These are phyloP conservation scores for Penicillium taxi DNA, from an alignment of 495 filamentous ascomycete species.

Conservation along the genomic window DNA sequence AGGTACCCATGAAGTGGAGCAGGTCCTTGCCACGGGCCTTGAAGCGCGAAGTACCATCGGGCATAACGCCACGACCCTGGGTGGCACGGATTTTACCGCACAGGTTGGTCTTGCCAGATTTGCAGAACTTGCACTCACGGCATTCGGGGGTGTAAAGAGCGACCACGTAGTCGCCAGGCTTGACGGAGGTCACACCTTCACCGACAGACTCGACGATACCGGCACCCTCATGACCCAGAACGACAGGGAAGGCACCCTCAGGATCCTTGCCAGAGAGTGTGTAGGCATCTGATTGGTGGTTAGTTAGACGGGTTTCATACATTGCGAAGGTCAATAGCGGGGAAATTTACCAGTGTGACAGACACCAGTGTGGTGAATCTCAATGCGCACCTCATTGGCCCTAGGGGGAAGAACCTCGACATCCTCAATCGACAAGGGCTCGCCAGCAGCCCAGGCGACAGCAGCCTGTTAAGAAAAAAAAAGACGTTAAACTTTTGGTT, in stretches of 20 bases:
- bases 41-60: conserved; percentile 94
- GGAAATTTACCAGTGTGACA: conserved; percentile 85
- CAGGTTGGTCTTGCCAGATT: conserved; percentile 97
- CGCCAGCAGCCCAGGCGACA: conserved; percentile 90
- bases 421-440: conserved; percentile 81
- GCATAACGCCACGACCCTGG: conserved; percentile 94
- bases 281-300: conserved; percentile 68
- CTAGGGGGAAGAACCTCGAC: conserved; percentile 88
- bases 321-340: neutral
- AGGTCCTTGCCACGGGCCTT: conserved; percentile 86
- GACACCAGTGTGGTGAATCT: conserved; percentile 95
- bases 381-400: conserved; percentile 91
- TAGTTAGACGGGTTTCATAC: neutral
- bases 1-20: conserved; percentile 98
- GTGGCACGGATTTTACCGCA: conserved; percentile 98
- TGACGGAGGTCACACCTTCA: conserved; percentile 89
- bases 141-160: conserved; percentile 98
- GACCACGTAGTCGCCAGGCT: conserved; percentile 72
- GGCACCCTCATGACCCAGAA: conserved; percentile 94
- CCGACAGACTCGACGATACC: conserved; percentile 96
- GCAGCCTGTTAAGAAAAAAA: conserved; percentile 63
- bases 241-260: conserved; percentile 93
- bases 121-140: conserved; percentile 98
- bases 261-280: conserved; percentile 97
- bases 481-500: too few species aligned